Evolutionary conservation across 179 eudicot species (phyloP).

Genomic region (Gypsophila paniculata): DNA sequence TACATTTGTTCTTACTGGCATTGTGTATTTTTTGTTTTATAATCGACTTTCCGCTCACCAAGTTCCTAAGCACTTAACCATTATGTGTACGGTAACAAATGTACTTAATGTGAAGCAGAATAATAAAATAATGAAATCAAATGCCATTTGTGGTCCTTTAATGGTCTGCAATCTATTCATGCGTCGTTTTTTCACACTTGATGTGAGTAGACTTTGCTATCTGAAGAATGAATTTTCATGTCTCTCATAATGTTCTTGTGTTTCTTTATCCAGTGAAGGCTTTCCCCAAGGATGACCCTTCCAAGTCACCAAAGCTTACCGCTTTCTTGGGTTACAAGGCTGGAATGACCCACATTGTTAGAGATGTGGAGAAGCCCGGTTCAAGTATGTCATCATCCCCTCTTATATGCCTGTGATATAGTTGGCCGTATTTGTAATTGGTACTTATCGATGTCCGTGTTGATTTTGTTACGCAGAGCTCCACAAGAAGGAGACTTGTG

Average conservation of each 20-base stretch:
- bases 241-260: not conserved
- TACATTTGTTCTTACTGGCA: too few species aligned
- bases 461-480: slow-evolving; percentile 35
- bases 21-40: too few species aligned
- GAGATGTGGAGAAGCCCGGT: slow-evolving; percentile 90
- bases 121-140: too few species aligned
- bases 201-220: too few species aligned
- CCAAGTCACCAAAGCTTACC: slow-evolving; percentile 60
- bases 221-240: not conserved
- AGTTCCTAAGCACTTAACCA: too few species aligned
- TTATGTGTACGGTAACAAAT: too few species aligned
- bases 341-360: slow-evolving; percentile 90
- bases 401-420: not conserved
- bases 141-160: too few species aligned
- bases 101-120: too few species aligned
- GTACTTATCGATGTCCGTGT: fast-evolving
- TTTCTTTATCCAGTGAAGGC: slow-evolving; percentile 45
- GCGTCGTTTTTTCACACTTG: not conserved
- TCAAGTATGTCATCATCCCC: slow-evolving; percentile 45
- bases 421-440: not conserved
- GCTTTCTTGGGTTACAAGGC: slow-evolving; percentile 91
- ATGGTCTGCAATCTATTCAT: too few species aligned
- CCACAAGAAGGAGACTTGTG: slow-evolving; percentile 81
- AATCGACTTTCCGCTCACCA: not conserved
- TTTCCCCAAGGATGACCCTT: slow-evolving; percentile 71